Conservation (phyloP, 495 filamentous ascomycete genomes). For the Tuber borchii region DNA sequence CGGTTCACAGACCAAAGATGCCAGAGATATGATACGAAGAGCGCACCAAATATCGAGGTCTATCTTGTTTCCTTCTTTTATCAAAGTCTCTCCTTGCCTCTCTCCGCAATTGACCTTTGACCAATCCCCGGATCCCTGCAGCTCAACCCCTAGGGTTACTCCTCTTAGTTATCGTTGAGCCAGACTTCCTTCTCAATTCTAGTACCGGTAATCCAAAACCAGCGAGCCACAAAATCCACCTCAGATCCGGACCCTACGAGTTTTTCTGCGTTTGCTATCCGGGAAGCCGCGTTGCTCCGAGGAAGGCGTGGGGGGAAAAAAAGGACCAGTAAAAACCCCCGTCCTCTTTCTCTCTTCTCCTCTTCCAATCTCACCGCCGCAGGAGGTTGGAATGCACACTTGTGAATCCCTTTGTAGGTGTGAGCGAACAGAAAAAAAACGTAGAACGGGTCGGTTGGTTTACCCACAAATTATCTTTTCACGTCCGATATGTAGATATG, state of each 20-base stretch:
- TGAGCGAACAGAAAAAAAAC: slow-evolving; percentile 22
- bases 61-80: not conserved
- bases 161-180: slow-evolving; percentile 20
- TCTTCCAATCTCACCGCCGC: not conserved
- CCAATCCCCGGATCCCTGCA: slow-evolving; percentile 6
- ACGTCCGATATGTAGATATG: slow-evolving; percentile 15
- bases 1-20: not conserved
- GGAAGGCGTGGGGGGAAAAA: slow-evolving; percentile 12
- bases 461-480: slow-evolving; percentile 13
- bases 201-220: slow-evolving; percentile 15
- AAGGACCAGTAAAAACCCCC: not conserved
- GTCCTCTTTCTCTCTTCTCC: not conserved
- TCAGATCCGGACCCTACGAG: slow-evolving; percentile 11
- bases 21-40: not conserved
- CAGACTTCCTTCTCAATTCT: slow-evolving; percentile 15
- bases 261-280: slow-evolving; percentile 27
- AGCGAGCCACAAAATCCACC: slow-evolving; percentile 5
- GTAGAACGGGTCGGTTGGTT: slow-evolving; percentile 34
- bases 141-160: slow-evolving; percentile 17
- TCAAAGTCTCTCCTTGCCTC: not conserved
- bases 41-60: not conserved
- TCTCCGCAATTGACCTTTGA: not conserved
- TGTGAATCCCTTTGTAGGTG: not conserved
- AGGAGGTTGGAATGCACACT: not conserved
- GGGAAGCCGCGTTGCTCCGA: slow-evolving; percentile 23